These are phyloP conservation scores for Pezizomycotina sp. DNA, from an alignment of 2,329 filamentous ascomycete species.

Conservation along the genomic window DNA sequence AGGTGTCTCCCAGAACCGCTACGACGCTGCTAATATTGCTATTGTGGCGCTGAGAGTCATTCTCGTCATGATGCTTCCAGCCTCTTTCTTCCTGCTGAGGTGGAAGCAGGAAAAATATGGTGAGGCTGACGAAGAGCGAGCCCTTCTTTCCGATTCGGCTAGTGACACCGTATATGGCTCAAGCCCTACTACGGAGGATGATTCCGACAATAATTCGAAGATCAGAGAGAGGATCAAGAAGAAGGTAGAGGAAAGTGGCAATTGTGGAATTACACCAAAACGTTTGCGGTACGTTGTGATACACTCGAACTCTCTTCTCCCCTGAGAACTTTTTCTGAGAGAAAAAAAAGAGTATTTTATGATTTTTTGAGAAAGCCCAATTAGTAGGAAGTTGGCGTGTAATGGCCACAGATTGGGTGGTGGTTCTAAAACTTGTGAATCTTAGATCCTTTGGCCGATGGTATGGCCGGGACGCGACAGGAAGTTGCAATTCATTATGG, in stretches of 20 bases:
- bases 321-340: too few species aligned
- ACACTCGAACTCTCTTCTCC: neutral
- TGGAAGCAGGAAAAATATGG: too few species aligned
- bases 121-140: conserved; percentile 23
- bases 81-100: conserved; percentile 19
- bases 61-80: conserved; percentile 21
- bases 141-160: conserved; percentile 25
- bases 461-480: conserved; percentile 57
- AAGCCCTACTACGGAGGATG: conserved; percentile 28
- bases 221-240: conserved; percentile 46
- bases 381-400: neutral
- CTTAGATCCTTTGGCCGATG: conserved; percentile 56
- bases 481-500: conserved; percentile 49
- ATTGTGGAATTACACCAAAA: conserved; percentile 59
- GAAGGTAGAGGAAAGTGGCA: conserved; percentile 55
- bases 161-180: conserved; percentile 34
- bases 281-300: conserved; percentile 40
- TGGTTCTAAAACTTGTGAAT: conserved; percentile 3
- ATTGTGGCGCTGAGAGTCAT: conserved; percentile 17
- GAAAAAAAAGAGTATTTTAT: too few species aligned
- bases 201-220: conserved; percentile 35
- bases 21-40: conserved; percentile 12
- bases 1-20: conserved; percentile 7
- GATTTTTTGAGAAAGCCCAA: neutral
- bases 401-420: neutral